A percentile compares a stretch with the other conserved stretches of the same genome.
These are phyloP conservation scores for Kwoniella newhampshirensis DNA, from an alignment of 768 basidiomycete genomes.

Conservation along the genomic window DNA sequence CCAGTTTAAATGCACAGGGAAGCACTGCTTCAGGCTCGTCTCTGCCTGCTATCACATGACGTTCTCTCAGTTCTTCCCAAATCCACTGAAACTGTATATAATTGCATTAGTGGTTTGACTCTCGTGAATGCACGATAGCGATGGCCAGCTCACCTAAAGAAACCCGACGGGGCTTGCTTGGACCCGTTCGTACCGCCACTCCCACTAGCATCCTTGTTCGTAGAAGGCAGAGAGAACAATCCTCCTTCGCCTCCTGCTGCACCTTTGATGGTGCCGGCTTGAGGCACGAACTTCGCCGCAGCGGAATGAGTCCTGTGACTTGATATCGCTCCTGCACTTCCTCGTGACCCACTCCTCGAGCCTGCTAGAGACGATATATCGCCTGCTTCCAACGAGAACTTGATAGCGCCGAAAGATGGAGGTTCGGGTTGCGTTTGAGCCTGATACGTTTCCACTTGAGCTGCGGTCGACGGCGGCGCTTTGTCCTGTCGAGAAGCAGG, in stretches of 20 bases:
- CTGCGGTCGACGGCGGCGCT: neutral
- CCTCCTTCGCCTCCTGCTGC: neutral
- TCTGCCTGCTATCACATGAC: no score
- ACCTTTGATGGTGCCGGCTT: neutral
- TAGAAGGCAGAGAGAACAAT: slow-evolving; percentile 7
- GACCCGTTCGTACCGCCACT: neutral
- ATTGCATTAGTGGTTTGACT: no score
- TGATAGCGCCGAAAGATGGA: slow-evolving; percentile 13
- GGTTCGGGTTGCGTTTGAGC: slow-evolving; percentile 2
- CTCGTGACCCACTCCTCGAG: slow-evolving; percentile 2
- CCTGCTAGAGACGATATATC: slow-evolving; percentile 12
- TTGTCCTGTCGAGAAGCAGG: neutral
- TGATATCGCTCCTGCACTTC: neutral
- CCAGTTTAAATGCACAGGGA: no score
- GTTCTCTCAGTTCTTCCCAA: slow-evolving; percentile 10
- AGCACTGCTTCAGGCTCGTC: no score
- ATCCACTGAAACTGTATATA: slow-evolving; percentile 18
- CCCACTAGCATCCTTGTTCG: neutral
- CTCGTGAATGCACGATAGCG: no score
- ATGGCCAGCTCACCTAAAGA: slow-evolving; percentile 27
- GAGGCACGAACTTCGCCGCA: slow-evolving; percentile 21
- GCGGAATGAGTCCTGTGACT: slow-evolving; percentile 16
- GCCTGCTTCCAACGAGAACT: slow-evolving; percentile 21
- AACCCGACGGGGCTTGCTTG: slow-evolving; percentile 17
- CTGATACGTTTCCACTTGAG: neutral